Conservation (phyloP, 192 early-diverging fungal genomes). For the Backusella australiensis region DNA sequence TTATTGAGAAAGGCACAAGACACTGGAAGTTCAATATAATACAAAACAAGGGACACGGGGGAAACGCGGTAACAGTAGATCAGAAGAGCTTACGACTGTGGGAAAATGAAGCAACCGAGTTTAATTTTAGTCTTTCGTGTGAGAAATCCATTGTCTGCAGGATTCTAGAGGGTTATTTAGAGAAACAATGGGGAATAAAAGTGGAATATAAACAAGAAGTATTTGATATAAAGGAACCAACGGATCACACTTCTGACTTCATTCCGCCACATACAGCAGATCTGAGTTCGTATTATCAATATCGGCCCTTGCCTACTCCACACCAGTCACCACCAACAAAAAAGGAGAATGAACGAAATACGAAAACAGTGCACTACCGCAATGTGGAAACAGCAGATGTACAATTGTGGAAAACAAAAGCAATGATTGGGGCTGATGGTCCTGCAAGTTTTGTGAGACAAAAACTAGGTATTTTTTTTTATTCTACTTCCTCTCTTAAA, state of each 20-base stretch:
- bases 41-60: slow-evolving; percentile 9
- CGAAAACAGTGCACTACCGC: background rate
- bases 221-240: slow-evolving; percentile 6
- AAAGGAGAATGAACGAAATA: slow-evolving; percentile 9
- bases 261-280: background rate
- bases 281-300: slow-evolving; percentile 12
- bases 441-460: slow-evolving; percentile 6
- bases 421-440: slow-evolving; percentile 13
- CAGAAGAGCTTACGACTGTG: slow-evolving; percentile 14
- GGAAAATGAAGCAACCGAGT: slow-evolving; percentile 27
- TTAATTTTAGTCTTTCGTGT: slow-evolving; percentile 16
- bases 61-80: background rate
- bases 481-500: background rate
- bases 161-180: slow-evolving; percentile 10
- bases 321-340: background rate
- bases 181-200: background rate
- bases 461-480: slow-evolving; percentile 15
- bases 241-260: background rate
- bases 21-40: slow-evolving; percentile 16
- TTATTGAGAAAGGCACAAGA: slow-evolving; percentile 8
- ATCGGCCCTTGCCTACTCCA: background rate
- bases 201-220: slow-evolving; percentile 19
- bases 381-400: slow-evolving; percentile 8
- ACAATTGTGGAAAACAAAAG: slow-evolving; percentile 10
- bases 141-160: slow-evolving; percentile 11